Conservation (phyloP, 805 yeast species). For the Cyberlindnera nakhonratchasimensis region DNA sequence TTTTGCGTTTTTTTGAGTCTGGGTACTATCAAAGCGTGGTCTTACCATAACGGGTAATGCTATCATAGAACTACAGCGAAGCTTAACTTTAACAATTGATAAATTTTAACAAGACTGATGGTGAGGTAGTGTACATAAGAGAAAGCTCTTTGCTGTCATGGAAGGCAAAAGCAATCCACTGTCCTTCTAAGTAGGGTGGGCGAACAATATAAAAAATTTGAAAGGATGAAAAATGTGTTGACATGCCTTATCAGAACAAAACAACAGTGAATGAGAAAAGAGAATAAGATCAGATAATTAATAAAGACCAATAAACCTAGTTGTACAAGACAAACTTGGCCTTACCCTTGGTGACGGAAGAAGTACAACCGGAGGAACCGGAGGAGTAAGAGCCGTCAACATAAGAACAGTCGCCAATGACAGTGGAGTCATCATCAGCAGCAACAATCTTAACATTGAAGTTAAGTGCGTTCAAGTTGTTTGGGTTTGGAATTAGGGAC, state of each 20-base stretch:
- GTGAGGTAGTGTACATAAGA: neutral
- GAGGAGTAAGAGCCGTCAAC: slow-evolving; percentile 68
- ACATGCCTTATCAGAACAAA: neutral
- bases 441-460: slow-evolving; percentile 78
- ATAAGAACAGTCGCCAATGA: slow-evolving; percentile 76
- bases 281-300: neutral
- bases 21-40: too few relatives aligned
- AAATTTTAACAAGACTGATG: neutral
- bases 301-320: slow-evolving; percentile 1
- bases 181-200: neutral
- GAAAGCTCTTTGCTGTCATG: neutral
- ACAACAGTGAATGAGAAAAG: neutral
- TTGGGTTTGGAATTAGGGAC: slow-evolving; percentile 93
- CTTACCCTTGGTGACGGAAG: slow-evolving; percentile 76
- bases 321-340: slow-evolving; percentile 78
- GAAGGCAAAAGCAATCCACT: neutral
- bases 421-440: slow-evolving; percentile 34
- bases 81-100: too few relatives aligned
- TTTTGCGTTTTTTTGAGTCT: too few relatives aligned
- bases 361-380: slow-evolving; percentile 90
- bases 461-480: slow-evolving; percentile 67
- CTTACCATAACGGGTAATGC: neutral
- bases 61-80: too few relatives aligned
- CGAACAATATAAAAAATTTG: too few relatives aligned
- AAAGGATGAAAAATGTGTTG: neutral